A percentile compares a stretch with the other conserved stretches of the same genome.
phyloP scores from a whole-genome alignment of 306 rosid genomes.

The Lathyrus oleraceus region DNA sequence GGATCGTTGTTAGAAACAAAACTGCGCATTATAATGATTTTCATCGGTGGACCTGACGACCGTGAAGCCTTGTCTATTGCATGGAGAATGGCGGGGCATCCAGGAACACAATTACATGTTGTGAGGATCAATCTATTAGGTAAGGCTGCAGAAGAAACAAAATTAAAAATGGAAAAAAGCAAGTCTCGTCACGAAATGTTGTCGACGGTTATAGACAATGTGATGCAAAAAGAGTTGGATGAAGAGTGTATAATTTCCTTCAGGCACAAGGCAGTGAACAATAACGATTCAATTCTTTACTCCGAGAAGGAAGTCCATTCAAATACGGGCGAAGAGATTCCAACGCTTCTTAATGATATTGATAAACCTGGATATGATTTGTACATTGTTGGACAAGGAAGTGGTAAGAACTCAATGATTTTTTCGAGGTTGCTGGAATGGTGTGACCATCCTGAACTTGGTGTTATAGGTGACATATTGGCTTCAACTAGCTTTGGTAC shows the following conservation, averaged over 20 bases:
- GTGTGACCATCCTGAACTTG: conserved; percentile 54
- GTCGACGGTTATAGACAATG: not conserved
- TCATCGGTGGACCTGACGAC: conserved; percentile 42
- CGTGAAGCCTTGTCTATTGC: conserved; percentile 25
- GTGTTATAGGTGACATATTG: conserved; percentile 28
- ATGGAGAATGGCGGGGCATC: conserved; percentile 19
- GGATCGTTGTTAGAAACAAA: not conserved
- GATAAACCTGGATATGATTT: conserved; percentile 42
- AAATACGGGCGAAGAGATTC: conserved; percentile 39
- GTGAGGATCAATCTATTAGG: conserved; percentile 33
- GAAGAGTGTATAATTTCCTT: conserved; percentile 38
- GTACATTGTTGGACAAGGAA: conserved; percentile 48
- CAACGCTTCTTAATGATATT: conserved; percentile 27
- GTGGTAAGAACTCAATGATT: not conserved
- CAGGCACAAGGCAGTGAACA: conserved; percentile 22
- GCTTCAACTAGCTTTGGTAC: conserved; percentile 40
- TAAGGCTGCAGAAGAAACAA: not conserved
- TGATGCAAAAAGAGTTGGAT: conserved; percentile 36
- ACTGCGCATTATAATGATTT: conserved; percentile 18
- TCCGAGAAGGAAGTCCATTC: conserved; percentile 29
- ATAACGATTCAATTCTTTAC: conserved; percentile 26
- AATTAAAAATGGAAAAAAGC: not conserved
- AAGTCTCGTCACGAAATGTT: not conserved
- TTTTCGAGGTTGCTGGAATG: conserved; percentile 34
- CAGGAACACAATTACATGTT: conserved; percentile 32